phyloP scores from a whole-genome alignment of 2,329 filamentous ascomycete species.

The Immersiporthe knoxdaviesiana region DNA sequence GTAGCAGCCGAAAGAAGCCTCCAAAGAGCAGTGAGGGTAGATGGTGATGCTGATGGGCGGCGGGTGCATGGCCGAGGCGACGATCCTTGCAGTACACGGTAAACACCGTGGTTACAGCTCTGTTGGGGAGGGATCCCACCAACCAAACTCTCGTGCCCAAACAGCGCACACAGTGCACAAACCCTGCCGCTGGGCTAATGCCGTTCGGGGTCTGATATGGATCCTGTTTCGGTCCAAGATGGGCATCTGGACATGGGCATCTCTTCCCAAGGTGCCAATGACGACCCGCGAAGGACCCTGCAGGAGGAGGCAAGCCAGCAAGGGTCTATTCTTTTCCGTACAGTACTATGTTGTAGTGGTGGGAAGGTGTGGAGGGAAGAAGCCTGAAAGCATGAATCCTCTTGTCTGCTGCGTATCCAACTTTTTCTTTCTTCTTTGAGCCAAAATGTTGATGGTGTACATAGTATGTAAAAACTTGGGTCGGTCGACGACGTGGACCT shows the following conservation, averaged over 20 bases:
- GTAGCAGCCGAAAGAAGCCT: background rate
- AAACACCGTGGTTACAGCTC: background rate
- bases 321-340: background rate
- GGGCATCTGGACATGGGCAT: constrained; percentile 14
- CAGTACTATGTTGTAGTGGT: too few relatives aligned
- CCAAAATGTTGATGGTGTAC: background rate
- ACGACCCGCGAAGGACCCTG: constrained; percentile 6
- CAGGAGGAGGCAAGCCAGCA: constrained; percentile 1
- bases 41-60: background rate
- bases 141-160: background rate
- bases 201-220: background rate
- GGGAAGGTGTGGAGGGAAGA: background rate
- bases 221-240: constrained; percentile 7
- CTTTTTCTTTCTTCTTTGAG: background rate
- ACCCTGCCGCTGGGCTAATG: background rate
- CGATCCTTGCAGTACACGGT: background rate
- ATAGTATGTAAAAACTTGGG: background rate
- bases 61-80: background rate
- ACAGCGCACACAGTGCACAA: background rate
- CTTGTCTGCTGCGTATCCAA: constrained; percentile 5
- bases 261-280: background rate
- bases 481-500: background rate
- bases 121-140: background rate
- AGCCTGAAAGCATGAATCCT: background rate
- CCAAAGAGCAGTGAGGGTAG: background rate